Evolutionary conservation across 257 asterid species (phyloP).

Genomic region (Knoxia roxburghii): DNA sequence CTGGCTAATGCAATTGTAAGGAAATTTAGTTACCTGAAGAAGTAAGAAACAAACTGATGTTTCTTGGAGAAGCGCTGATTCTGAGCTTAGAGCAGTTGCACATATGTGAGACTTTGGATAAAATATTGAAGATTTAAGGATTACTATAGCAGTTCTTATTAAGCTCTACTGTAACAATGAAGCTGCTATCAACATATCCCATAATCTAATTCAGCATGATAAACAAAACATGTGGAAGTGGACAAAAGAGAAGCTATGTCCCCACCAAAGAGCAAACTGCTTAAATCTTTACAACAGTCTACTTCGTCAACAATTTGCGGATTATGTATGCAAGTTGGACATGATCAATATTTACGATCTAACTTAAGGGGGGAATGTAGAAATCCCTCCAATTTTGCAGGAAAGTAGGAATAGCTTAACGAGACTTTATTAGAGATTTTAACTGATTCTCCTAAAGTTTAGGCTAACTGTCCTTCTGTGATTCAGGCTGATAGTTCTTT

Average conservation of each 20-base stretch:
- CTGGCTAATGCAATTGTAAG: background rate
- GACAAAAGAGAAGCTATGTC: background rate
- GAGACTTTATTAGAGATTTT: no score
- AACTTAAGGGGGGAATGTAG: no score
- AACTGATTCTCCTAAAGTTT: no score
- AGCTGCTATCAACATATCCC: background rate
- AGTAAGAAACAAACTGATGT: background rate
- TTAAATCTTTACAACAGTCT: no score
- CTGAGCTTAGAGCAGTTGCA: background rate
- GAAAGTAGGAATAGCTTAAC: no score
- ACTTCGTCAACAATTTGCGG: no score
- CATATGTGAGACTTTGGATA: background rate
- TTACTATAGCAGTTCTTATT: no score
- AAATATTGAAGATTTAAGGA: background rate
- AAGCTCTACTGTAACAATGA: background rate
- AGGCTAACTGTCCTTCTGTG: no score
- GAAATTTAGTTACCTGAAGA: background rate
- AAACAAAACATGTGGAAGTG: background rate
- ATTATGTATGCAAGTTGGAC: no score
- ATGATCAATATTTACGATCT: no score
- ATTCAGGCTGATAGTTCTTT: no score
- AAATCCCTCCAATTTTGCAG: no score
- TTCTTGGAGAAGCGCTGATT: background rate
- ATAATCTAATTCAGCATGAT: background rate
- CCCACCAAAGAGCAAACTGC: background rate